Evolutionary conservation across 2,329 filamentous ascomycete genomes (phyloP), one percentile per base, ranked within the genome.

Genomic region (Sarocladiaceae sp.): DNA sequence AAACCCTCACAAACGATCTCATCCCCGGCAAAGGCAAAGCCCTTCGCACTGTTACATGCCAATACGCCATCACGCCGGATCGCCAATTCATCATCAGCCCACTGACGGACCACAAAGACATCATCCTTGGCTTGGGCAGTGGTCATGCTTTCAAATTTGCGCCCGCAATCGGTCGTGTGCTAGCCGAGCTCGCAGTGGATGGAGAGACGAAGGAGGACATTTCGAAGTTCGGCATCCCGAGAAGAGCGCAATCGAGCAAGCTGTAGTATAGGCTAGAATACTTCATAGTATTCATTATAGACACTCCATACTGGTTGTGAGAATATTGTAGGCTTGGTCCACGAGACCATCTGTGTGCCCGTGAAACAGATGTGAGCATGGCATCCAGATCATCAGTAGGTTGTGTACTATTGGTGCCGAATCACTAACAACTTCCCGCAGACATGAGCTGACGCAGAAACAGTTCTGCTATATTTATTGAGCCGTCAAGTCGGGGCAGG

Each of bases 101-200:
- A 0, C 18, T 56, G 9, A 45, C 49, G 20, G 45, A 35, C 4
- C 33, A 56, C 2, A 39, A 45, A 0, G 34, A 54, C 40, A 46
- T 56, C 1, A 47, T 56, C 11, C n/a, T 57, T 0, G 54, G 45
- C 0, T 26, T 57, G 3, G 52, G 53, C 2, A 53, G 48, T 27
- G 53, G 47, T 0, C 54, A 56, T 43, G 55, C 47, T 0, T 57
- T 57, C 35, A 57, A 57, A 19, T 57, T 56, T 40, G 51, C 54
- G 0, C 55, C 55, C 3, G 53, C 55, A 0, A 54, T 57, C 6
- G 55, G 55, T 0, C 52, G 53, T 23, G 53, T 55, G 26, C 27
- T 54, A 15, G 54, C 54, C 0, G 55, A 57, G 31, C 46, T 57
- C 9, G 54, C 54, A 1, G 48, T 57, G 15, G 55, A 57, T 43